Evolutionary conservation across 2,329 filamentous ascomycete species (phyloP).

Genomic region (Gaeumannomyces tritici): DNA sequence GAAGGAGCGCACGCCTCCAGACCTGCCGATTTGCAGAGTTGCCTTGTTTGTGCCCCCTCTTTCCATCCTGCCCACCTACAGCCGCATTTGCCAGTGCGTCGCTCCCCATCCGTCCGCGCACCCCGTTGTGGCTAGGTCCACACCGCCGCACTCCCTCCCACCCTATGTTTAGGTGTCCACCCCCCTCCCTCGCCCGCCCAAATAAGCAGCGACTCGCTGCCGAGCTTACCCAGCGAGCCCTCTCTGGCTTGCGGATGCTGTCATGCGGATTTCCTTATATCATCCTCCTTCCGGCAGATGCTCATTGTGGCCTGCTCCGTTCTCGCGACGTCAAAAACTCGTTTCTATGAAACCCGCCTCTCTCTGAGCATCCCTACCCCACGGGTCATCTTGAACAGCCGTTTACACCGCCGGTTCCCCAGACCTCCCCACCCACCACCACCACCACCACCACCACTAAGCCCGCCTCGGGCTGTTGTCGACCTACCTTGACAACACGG

Average conservation of each 20-base stretch:
- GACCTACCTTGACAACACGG: not conserved
- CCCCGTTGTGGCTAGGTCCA: not conserved
- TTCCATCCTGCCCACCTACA: not conserved
- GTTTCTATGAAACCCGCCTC: constrained; percentile 2
- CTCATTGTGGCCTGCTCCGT: not conserved
- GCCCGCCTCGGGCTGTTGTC: not conserved
- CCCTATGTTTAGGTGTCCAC: not conserved
- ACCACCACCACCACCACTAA: constrained; percentile 1
- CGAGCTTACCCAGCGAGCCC: not conserved
- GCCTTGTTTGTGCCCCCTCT: not conserved
- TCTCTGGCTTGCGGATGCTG: not conserved
- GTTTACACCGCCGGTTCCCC: constrained; percentile 4
- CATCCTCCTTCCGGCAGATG: constrained; percentile 2
- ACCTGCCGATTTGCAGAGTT: not conserved
- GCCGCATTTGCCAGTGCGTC: not conserved
- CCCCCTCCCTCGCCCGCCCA: not conserved
- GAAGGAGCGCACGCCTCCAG: not conserved
- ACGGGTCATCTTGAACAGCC: not conserved
- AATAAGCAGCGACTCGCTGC: not conserved
- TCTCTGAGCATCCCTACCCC: not conserved
- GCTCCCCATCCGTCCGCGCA: not conserved
- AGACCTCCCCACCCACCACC: not conserved
- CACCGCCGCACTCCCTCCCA: not conserved
- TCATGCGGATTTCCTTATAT: not conserved
- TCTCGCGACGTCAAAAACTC: not conserved